These are phyloP conservation scores for Spergularia bocconei DNA, from an alignment of 148 eudicot genomes.

Conservation along the genomic window DNA sequence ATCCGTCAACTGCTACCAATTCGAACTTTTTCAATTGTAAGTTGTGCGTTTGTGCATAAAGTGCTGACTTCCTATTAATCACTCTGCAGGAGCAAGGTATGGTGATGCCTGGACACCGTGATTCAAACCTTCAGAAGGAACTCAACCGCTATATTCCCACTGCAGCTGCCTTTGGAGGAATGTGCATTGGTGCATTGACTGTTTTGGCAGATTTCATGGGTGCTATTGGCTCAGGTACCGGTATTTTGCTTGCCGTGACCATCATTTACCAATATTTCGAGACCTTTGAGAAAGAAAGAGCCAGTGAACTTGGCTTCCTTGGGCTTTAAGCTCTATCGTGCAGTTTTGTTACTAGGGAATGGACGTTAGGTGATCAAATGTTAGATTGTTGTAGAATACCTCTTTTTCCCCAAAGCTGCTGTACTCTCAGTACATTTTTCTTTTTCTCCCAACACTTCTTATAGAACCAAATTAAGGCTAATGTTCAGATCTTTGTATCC, in stretches of 20 bases:
- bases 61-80: not conserved
- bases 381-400: constrained; percentile 19
- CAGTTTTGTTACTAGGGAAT: constrained; percentile 17
- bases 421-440: not conserved
- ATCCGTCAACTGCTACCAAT: too few species aligned
- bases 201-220: constrained; percentile 95
- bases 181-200: constrained; percentile 83
- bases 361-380: constrained; percentile 12
- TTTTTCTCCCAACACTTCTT: constrained; percentile 12
- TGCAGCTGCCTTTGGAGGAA: constrained; percentile 84
- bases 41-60: not conserved
- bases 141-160: constrained; percentile 86
- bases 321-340: constrained; percentile 50
- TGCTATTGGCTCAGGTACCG: constrained; percentile 89
- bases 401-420: not conserved
- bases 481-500: constrained; percentile 12
- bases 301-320: constrained; percentile 82
- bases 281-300: constrained; percentile 92
- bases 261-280: constrained; percentile 86
- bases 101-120: constrained; percentile 91
- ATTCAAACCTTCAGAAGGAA: constrained; percentile 78
- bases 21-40: too few species aligned
- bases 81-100: constrained; percentile 77
- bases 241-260: constrained; percentile 75
- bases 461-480: constrained; percentile 12